Evolutionary conservation across 306 rosid genomes (phyloP).

Genomic region (Dryas alaskensis): DNA sequence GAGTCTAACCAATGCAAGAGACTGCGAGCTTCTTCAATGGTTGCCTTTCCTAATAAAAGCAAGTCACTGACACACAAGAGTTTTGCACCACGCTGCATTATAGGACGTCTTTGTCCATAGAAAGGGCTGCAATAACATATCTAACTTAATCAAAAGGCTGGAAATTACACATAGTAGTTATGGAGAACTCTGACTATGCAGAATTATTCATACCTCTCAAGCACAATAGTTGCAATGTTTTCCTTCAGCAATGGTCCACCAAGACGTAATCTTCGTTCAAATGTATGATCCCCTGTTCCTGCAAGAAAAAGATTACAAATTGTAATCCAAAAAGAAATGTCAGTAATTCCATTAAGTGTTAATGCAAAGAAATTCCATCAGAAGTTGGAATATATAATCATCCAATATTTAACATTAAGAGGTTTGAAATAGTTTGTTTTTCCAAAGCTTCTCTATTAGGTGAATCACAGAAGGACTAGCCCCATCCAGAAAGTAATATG

Average conservation of each 20-base stretch:
- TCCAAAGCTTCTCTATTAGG: neutral
- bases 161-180: slow-evolving; percentile 5
- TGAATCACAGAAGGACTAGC: neutral
- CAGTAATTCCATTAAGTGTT: neutral
- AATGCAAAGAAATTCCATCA: neutral
- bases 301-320: slow-evolving; percentile 3
- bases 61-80: slow-evolving; percentile 97
- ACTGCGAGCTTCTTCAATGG: slow-evolving; percentile 92
- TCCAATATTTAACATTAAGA: neutral
- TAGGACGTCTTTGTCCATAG: slow-evolving; percentile 95
- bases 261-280: slow-evolving; percentile 86
- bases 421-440: neutral
- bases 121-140: slow-evolving; percentile 70
- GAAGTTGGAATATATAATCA: neutral
- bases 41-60: slow-evolving; percentile 92
- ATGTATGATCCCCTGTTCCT: slow-evolving; percentile 97
- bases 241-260: slow-evolving; percentile 87
- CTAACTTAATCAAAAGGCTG: slow-evolving; percentile 10
- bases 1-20: slow-evolving; percentile 88
- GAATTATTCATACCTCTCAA: slow-evolving; percentile 70
- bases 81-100: slow-evolving; percentile 83
- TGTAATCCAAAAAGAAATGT: slow-evolving; percentile 18
- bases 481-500: neutral
- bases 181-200: neutral
- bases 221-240: slow-evolving; percentile 96